Conservation (phyloP, 805 yeast genomes). For the Jamesozyma rosinii region DNA sequence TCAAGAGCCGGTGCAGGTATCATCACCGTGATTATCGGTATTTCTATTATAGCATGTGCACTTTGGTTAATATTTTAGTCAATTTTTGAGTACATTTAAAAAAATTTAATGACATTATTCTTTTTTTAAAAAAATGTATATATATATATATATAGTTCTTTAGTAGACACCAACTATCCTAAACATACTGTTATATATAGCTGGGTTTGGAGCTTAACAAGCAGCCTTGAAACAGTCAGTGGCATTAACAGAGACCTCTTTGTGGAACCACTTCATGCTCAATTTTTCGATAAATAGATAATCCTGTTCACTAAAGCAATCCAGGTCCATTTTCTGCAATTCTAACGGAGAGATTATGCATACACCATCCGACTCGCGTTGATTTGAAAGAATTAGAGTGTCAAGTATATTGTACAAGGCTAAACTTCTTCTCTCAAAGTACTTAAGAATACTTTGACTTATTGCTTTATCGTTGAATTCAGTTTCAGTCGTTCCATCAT, state of each 20-base stretch:
- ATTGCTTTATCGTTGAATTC: slow-evolving; percentile 6
- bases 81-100: too few species aligned
- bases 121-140: too few species aligned
- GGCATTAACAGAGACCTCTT: slow-evolving; percentile 5
- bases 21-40: slow-evolving; percentile 49
- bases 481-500: slow-evolving; percentile 4
- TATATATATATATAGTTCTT: too few species aligned
- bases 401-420: slow-evolving; percentile 12
- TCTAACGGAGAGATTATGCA: slow-evolving; percentile 14
- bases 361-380: slow-evolving; percentile 8
- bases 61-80: slow-evolving; percentile 37
- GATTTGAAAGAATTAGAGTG: slow-evolving; percentile 11
- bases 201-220: too few species aligned
- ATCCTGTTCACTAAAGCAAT: slow-evolving; percentile 30
- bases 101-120: too few species aligned
- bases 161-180: too few species aligned
- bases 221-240: slow-evolving; percentile 2
- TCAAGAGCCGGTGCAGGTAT: slow-evolving; percentile 64
- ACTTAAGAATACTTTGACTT: slow-evolving; percentile 8
- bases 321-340: slow-evolving; percentile 20
- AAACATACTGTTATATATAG: too few species aligned
- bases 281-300: slow-evolving; percentile 17
- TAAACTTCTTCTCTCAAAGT: slow-evolving; percentile 15
- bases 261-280: slow-evolving; percentile 19
- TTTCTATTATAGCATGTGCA: slow-evolving; percentile 35